Evolutionary conservation across 352 stramenopile genomes (phyloP).

Genomic region (Phytopythium vexans): DNA sequence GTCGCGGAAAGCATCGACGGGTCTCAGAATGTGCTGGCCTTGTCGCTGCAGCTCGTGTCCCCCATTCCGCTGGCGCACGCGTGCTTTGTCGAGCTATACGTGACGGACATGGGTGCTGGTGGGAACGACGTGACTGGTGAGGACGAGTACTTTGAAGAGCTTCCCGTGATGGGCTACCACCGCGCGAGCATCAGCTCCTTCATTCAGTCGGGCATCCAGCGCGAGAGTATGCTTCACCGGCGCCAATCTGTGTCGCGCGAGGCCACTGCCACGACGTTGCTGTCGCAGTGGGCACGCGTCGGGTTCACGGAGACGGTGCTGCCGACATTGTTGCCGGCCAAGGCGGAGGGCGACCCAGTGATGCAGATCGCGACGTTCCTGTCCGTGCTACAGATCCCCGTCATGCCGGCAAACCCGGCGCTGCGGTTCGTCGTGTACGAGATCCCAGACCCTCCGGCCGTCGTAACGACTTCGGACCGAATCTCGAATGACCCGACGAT

Average conservation of each 20-base stretch:
- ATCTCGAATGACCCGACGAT: conserved; percentile 12
- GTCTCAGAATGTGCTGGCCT: conserved; percentile 70
- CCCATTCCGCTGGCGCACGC: conserved; percentile 57
- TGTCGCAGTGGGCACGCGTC: conserved; percentile 59
- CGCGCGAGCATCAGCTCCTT: conserved; percentile 71
- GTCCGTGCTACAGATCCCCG: conserved; percentile 74
- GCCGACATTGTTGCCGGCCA: conserved; percentile 46
- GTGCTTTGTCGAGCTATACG: conserved; percentile 77
- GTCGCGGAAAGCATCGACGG: conserved; percentile 53
- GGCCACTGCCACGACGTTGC: conserved; percentile 19
- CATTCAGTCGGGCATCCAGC: conserved; percentile 66
- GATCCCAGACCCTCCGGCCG: conserved; percentile 43
- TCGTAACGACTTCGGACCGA: conserved; percentile 4
- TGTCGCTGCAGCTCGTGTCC: conserved; percentile 67
- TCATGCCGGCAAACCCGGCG: conserved; percentile 57
- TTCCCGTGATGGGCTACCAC: conserved; percentile 38
- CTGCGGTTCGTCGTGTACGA: conserved; percentile 84
- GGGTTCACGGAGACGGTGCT: conserved; percentile 79
- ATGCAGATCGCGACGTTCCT: conserved; percentile 71
- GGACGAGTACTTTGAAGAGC: conserved; percentile 39
- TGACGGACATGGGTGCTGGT: conserved; percentile 45
- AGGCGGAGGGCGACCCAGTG: conserved; percentile 16
- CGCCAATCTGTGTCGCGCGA: conserved; percentile 49
- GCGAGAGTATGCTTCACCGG: conserved; percentile 56
- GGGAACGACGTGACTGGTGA: conserved; percentile 52